Conservation (phyloP, 805 yeast species). For the Hanseniaspora singularis region DNA sequence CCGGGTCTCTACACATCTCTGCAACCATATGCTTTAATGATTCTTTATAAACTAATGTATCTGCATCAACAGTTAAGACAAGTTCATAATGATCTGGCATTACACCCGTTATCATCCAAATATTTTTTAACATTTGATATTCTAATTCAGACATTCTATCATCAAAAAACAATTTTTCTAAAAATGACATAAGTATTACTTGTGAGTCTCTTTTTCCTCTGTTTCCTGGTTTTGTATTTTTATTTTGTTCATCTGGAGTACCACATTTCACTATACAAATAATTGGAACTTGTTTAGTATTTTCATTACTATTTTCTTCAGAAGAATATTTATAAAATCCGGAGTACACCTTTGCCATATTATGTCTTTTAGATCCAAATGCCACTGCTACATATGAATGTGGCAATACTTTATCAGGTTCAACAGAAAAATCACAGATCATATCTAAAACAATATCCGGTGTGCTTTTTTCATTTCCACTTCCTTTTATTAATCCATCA, state of each 20-base stretch:
- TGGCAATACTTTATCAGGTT: constrained; percentile 64
- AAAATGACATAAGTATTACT: constrained; percentile 76
- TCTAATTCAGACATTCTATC: constrained; percentile 91
- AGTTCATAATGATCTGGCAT: constrained; percentile 75
- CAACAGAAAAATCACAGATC: constrained; percentile 69
- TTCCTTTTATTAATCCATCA: constrained; percentile 90
- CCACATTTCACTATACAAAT: constrained; percentile 77
- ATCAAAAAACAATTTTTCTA: constrained; percentile 77
- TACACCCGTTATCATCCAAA: constrained; percentile 75
- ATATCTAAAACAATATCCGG: constrained; percentile 80
- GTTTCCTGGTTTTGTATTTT: constrained; percentile 67
- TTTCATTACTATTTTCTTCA: constrained; percentile 47
- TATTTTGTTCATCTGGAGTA: constrained; percentile 60
- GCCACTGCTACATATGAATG: constrained; percentile 92
- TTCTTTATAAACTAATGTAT: constrained; percentile 78
- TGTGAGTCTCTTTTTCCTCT: constrained; percentile 96
- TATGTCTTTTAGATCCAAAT: constrained; percentile 85
- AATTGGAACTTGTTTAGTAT: constrained; percentile 59
- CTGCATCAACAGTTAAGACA: constrained; percentile 89
- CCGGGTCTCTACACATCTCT: constrained; percentile 75
- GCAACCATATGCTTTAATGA: constrained; percentile 82
- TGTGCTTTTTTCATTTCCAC: constrained; percentile 77
- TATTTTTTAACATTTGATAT: constrained; percentile 57
- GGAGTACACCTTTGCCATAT: constrained; percentile 92
- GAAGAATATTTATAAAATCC: constrained; percentile 71